Base-by-base conservation (phyloP, 805 yeast species). In the Ascoidea tarda region DNA sequence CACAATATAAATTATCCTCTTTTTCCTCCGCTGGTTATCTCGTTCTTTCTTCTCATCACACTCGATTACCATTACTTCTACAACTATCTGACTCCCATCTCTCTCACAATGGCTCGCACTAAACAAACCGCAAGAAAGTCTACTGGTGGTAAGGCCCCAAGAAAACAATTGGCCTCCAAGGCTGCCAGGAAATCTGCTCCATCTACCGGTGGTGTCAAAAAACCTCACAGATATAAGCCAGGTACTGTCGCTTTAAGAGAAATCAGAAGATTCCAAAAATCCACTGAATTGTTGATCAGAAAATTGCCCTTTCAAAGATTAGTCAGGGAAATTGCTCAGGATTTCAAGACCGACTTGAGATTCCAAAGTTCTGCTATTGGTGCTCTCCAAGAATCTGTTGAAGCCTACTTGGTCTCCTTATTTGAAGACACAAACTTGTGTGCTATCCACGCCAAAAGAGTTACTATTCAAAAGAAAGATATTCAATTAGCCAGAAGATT, bases 231-330 rank as follows among this genome's bases (percentile, higher is more conserved):
- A 81, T 86, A 85, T 76, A 86, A 85, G 87, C 95, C 95, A 68
- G 95, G 95, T 82, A 84, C 91, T 67, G 91, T 84, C 68, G 95
- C 95, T 65, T 83, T 85, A 69, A 83, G 91, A 80, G 93, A 85
- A 75, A 85, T 85, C 69, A 83, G 93, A 79, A 82, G 90, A 76
- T 85, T 85, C 80, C 95, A 85, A 76, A 86, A 86, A 75, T 81
- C 90, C 52, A 85, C 93, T 63, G 93, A 86, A 72, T 77, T 86
- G 52, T 77, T 85, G 69, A 84, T 85, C 73, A 84, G 93, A 78
- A 86, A 85, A 77, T 80, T 85, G 62, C 95, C 95, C 51, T 85
- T 85, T 85, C 93, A 86, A 76, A 83, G 95, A 75, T 78, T 85
- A 66, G 93, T 86, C 55, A 83, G 93, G 76, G 93, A 86, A 72